Evolutionary conservation across 2,329 filamentous ascomycete genomes (phyloP).

Genomic region (Sporothrix protearum): DNA sequence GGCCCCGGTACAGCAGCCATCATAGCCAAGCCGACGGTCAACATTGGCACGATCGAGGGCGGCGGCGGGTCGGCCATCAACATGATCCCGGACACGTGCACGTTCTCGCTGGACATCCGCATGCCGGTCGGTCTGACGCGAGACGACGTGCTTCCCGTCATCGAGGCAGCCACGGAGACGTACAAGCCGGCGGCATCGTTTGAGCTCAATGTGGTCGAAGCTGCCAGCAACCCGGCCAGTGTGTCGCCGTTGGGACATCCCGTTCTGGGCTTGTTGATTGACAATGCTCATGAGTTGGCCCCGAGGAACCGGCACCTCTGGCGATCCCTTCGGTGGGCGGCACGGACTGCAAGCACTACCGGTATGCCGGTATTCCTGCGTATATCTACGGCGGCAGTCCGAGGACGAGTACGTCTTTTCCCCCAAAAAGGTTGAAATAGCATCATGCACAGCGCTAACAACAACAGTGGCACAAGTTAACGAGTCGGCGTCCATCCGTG

Average conservation of each 20-base stretch:
- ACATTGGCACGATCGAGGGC: constrained; percentile 23
- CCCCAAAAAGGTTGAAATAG: background rate
- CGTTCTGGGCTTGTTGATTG: constrained; percentile 9
- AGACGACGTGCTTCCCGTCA: background rate
- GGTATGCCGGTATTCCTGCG: constrained; percentile 22
- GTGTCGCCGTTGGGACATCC: constrained; percentile 18
- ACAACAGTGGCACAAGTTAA: constrained; percentile 25
- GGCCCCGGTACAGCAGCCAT: constrained; percentile 19
- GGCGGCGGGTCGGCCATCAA: constrained; percentile 21
- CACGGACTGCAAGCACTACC: constrained; percentile 26
- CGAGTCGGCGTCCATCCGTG: constrained; percentile 23
- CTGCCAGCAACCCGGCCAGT: constrained; percentile 24
- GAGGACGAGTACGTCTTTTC: background rate
- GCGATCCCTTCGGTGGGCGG: constrained; percentile 25
- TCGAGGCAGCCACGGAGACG: background rate
- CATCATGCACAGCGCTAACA: background rate
- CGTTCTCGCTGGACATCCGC: constrained; percentile 19
- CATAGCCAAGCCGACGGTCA: constrained; percentile 23
- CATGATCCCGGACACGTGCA: constrained; percentile 22
- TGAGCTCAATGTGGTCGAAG: constrained; percentile 19
- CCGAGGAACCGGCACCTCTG: constrained; percentile 9
- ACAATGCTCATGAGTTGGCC: constrained; percentile 13
- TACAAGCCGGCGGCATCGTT: constrained; percentile 4
- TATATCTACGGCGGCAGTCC: constrained; percentile 24
- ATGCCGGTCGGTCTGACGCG: constrained; percentile 21